Percentiles rank a stretch among this genome's conserved stretches.
phyloP scores from a whole-genome alignment of 768 basidiomycete species.

The Omphalotus guepiniiformis region DNA sequence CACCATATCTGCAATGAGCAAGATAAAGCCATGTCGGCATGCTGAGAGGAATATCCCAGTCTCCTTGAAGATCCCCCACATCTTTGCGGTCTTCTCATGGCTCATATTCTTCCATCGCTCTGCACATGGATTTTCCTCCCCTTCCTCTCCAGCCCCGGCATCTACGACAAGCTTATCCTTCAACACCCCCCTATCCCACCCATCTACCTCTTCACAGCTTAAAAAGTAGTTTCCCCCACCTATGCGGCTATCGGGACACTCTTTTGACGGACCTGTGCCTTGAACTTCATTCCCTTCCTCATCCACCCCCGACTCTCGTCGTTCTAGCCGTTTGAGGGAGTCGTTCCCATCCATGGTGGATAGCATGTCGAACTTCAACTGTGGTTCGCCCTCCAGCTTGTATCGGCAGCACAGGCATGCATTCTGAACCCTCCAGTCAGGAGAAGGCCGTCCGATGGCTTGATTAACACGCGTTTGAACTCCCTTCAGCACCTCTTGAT shows the following conservation, averaged over 20 bases:
- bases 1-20: slow-evolving; percentile 20
- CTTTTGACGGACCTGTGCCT: background rate
- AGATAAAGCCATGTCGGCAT: slow-evolving; percentile 21
- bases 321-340: background rate
- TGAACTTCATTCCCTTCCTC: background rate
- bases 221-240: background rate
- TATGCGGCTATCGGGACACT: background rate
- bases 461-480: slow-evolving; percentile 3
- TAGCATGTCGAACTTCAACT: background rate
- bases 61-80: slow-evolving; percentile 19
- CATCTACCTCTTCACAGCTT: background rate
- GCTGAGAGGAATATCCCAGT: slow-evolving; percentile 20
- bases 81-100: slow-evolving; percentile 8
- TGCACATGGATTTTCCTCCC: slow-evolving; percentile 9
- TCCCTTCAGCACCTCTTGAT: slow-evolving; percentile 6
- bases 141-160: background rate
- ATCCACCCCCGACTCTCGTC: background rate
- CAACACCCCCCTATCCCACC: background rate
- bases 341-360: slow-evolving; percentile 13
- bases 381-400: slow-evolving; percentile 8
- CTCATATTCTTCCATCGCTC: slow-evolving; percentile 15
- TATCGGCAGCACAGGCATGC: slow-evolving; percentile 12
- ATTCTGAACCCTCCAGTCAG: slow-evolving; percentile 11
- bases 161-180: background rate
- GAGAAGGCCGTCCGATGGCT: slow-evolving; percentile 6